A percentile compares a stretch with the other conserved stretches of the same genome.
These are phyloP conservation scores for Umbelopsis isabellina DNA, from an alignment of 192 early-diverging fungal species.

Conservation along the genomic window DNA sequence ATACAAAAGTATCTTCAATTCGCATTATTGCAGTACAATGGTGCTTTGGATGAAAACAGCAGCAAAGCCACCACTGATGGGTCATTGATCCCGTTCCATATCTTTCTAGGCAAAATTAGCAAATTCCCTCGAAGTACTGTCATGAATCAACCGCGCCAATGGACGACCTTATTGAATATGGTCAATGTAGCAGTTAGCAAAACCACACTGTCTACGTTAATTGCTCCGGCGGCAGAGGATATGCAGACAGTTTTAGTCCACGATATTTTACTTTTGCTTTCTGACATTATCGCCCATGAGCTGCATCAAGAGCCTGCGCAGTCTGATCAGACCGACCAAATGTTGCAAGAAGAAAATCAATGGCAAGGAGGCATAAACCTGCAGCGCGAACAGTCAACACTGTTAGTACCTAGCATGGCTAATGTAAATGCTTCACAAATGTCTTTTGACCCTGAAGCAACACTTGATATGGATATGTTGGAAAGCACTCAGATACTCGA, in stretches of 20 bases:
- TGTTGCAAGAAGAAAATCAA: background rate
- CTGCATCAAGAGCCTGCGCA: conserved; percentile 12
- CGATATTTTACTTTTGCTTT: conserved; percentile 3
- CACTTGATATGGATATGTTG: conserved; percentile 28
- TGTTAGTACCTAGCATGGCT: conserved; percentile 12
- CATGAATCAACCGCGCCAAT: conserved; percentile 24
- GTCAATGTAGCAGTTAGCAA: conserved; percentile 4
- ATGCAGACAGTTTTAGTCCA: conserved; percentile 12
- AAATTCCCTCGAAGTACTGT: conserved; percentile 16
- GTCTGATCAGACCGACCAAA: conserved; percentile 1
- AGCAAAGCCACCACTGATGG: background rate
- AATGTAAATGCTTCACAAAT: conserved; percentile 22
- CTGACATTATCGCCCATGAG: conserved; percentile 19
- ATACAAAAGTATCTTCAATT: conserved; percentile 35
- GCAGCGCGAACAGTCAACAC: conserved; percentile 18
- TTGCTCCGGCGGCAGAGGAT: background rate
- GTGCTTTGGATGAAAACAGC: background rate
- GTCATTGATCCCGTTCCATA: conserved; percentile 18
- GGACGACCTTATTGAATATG: conserved; percentile 28
- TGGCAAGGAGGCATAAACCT: conserved; percentile 1
- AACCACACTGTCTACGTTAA: background rate
- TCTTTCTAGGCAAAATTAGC: conserved; percentile 11
- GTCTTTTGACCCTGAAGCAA: conserved; percentile 32
- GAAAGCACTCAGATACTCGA: conserved; percentile 16
- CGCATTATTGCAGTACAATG: conserved; percentile 4